These are phyloP conservation scores for Ophiocordyceps unilateralis DNA, from an alignment of 2,329 filamentous ascomycete genomes.

Conservation along the genomic window DNA sequence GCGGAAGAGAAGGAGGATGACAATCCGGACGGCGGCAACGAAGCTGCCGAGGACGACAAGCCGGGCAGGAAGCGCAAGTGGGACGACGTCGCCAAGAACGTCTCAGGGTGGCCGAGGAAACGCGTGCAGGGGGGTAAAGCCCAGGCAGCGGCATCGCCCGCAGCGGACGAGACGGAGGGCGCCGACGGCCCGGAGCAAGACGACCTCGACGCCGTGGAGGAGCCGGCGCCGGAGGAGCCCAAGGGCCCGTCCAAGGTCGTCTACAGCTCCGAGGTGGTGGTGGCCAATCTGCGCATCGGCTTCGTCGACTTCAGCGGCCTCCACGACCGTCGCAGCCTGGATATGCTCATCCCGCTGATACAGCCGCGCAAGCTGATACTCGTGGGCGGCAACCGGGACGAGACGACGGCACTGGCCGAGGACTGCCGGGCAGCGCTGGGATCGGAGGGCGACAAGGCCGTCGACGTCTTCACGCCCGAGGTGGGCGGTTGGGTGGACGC, in stretches of 20 bases:
- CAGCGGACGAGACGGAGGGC: constrained; percentile 25
- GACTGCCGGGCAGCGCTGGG: constrained; percentile 58
- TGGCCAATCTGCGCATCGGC: constrained; percentile 58
- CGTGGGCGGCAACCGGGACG: constrained; percentile 61
- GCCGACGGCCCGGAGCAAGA: constrained; percentile 20
- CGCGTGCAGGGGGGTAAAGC: constrained; percentile 31
- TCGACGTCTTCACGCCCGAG: constrained; percentile 66
- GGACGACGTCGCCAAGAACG: constrained; percentile 44
- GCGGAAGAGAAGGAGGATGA: constrained; percentile 80
- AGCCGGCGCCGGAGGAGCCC: constrained; percentile 31
- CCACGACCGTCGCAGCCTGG: constrained; percentile 83
- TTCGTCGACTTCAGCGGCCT: constrained; percentile 86
- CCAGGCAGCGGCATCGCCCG: constrained; percentile 9
- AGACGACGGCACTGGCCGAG: constrained; percentile 61
- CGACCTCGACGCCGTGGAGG: constrained; percentile 41
- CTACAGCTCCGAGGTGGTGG: constrained; percentile 43
- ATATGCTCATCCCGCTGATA: constrained; percentile 89
- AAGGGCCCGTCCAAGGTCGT: constrained; percentile 61
- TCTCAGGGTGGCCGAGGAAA: constrained; percentile 31
- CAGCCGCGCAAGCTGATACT: constrained; percentile 88
- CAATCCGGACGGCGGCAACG: constrained; percentile 31
- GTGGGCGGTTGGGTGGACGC: constrained; percentile 66
- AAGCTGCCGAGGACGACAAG: constrained; percentile 33
- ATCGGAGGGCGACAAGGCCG: constrained; percentile 26
- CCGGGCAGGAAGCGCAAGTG: constrained; percentile 90